A percentile compares a stretch with the other conserved stretches of the same genome.
Evolutionary conservation across 2,329 filamentous ascomycete genomes (phyloP).

Genomic region (Myriosclerotinia scirpicola): DNA sequence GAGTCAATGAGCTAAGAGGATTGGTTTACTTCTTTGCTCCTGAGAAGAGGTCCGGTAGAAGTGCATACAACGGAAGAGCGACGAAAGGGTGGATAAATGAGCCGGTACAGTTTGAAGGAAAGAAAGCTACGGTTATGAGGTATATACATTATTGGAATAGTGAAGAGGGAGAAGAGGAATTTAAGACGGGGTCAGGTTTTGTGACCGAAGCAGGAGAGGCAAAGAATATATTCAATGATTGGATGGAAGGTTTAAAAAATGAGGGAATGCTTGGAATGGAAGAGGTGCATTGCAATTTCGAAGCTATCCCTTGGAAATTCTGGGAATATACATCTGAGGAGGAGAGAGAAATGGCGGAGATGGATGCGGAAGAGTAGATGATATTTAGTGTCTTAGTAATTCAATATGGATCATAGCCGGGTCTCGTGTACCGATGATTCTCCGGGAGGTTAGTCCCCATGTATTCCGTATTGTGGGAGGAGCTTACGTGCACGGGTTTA

Average conservation of each 20-base stretch:
- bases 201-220: background rate
- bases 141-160: conserved; percentile 2
- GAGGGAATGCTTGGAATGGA: conserved; percentile 2
- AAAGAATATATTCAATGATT: background rate
- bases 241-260: background rate
- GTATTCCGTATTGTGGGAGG: background rate
- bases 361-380: background rate
- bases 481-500: background rate
- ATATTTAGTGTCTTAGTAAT: no score
- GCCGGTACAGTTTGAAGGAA: background rate
- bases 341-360: conserved; percentile 3
- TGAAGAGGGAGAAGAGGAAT: background rate
- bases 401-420: background rate
- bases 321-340: background rate
- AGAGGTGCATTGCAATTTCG: conserved; percentile 4
- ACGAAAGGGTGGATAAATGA: background rate
- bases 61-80: conserved; percentile 4
- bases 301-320: conserved; percentile 3
- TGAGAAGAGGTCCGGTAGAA: background rate
- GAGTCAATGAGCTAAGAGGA: background rate
- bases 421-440: background rate
- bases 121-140: background rate
- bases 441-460: background rate
- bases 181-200: background rate
- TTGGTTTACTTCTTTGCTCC: background rate